Evolutionary conservation across 352 stramenopile species (phyloP).

Genomic region (Phytophthora sansomeana): DNA sequence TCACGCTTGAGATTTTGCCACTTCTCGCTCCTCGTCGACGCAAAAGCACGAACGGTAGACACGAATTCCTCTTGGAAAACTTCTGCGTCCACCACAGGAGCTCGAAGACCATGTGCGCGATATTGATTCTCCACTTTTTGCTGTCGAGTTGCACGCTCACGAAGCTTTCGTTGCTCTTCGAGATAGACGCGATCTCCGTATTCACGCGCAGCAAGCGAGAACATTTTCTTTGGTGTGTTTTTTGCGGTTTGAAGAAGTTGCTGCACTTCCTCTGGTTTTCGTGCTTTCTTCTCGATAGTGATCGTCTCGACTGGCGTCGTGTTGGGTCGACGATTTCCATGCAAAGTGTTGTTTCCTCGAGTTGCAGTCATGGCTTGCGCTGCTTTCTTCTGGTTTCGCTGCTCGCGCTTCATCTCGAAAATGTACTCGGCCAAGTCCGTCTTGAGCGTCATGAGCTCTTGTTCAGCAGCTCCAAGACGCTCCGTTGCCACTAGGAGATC

Average conservation of each 20-base stretch:
- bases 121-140: constrained; percentile 62
- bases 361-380: constrained; percentile 16
- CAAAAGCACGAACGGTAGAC: constrained; percentile 59
- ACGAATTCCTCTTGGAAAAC: constrained; percentile 77
- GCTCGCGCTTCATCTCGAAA: constrained; percentile 65
- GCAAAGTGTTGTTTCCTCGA: background rate
- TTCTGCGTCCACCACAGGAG: constrained; percentile 43
- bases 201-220: constrained; percentile 62
- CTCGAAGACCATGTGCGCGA: constrained; percentile 44
- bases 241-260: constrained; percentile 24
- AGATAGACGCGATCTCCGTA: constrained; percentile 49
- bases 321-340: constrained; percentile 15
- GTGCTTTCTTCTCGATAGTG: constrained; percentile 11
- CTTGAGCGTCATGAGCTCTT: constrained; percentile 67
- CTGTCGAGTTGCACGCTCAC: constrained; percentile 34
- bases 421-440: constrained; percentile 72
- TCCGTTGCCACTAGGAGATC: constrained; percentile 59
- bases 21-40: constrained; percentile 44
- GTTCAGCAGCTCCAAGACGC: constrained; percentile 51
- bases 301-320: constrained; percentile 18
- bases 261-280: constrained; percentile 25
- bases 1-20: constrained; percentile 64
- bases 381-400: constrained; percentile 50
- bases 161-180: constrained; percentile 53
- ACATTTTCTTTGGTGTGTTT: constrained; percentile 50